Conservation (phyloP, 129 eudicot species). For the Apium graveolens region DNA sequence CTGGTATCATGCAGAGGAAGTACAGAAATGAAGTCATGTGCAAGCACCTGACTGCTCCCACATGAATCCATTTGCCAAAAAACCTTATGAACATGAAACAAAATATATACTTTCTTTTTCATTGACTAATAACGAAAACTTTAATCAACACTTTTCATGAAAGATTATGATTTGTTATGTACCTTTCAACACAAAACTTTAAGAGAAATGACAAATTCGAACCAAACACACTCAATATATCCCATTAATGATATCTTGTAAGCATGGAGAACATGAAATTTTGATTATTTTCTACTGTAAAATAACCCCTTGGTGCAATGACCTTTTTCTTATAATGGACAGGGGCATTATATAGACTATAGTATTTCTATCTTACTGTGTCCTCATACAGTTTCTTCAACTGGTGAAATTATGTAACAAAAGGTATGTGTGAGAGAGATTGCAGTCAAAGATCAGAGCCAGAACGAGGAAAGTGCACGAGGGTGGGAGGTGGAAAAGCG, state of each 20-base stretch:
- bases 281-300: background rate
- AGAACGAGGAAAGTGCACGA: slow-evolving; percentile 17
- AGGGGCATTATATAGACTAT: background rate
- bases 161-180: background rate
- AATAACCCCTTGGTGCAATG: background rate
- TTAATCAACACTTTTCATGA: background rate
- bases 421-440: background rate
- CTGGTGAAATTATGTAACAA: background rate
- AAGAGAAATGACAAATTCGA: background rate
- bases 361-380: slow-evolving; percentile 19
- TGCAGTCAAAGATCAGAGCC: slow-evolving; percentile 35
- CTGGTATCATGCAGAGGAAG: background rate
- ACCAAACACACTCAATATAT: background rate
- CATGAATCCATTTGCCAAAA: slow-evolving; percentile 33
- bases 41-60: slow-evolving; percentile 38
- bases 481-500: slow-evolving; percentile 40
- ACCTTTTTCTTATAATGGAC: background rate
- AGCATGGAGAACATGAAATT: background rate
- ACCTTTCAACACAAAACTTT: background rate
- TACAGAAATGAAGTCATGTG: slow-evolving; percentile 46
- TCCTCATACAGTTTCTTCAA: background rate
- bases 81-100: background rate
- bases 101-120: slow-evolving; percentile 14
- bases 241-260: background rate
- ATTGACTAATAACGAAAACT: slow-evolving; percentile 24